Evolutionary conservation across 192 early-diverging fungal species (phyloP).

Genomic region (Lobosporangium transversale): DNA sequence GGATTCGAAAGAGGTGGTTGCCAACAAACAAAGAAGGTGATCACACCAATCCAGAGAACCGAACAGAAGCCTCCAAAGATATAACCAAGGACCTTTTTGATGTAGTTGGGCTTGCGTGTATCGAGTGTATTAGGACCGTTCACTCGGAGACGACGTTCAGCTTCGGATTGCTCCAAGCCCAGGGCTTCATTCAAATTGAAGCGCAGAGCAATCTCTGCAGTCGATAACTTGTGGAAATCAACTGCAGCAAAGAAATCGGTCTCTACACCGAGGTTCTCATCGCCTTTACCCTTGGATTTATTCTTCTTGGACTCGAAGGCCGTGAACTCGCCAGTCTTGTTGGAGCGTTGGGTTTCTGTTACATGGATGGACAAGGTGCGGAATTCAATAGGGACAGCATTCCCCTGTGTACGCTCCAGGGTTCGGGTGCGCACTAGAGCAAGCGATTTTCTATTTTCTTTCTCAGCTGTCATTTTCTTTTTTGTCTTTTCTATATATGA

Average conservation of each 20-base stretch:
- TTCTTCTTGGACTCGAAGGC: conserved; percentile 9
- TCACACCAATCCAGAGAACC: conserved; percentile 75
- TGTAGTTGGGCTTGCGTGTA: conserved; percentile 51
- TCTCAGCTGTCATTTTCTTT: conserved; percentile 26
- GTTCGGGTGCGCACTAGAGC: conserved; percentile 43
- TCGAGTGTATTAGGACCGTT: conserved; percentile 59
- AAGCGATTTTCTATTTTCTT: conserved; percentile 42
- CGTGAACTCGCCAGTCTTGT: conserved; percentile 12
- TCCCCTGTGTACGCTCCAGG: conserved; percentile 44
- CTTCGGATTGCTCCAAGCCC: conserved; percentile 51
- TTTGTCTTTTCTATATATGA: background rate
- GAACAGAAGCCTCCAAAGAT: conserved; percentile 80
- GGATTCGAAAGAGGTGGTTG: conserved; percentile 59
- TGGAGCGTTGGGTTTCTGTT: conserved; percentile 51
- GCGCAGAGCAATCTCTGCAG: conserved; percentile 53
- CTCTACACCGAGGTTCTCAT: conserved; percentile 24
- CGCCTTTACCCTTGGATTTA: conserved; percentile 16
- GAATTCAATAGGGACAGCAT: conserved; percentile 56
- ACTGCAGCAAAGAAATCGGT: conserved; percentile 53
- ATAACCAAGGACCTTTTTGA: conserved; percentile 57
- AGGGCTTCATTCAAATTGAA: conserved; percentile 48
- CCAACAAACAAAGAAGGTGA: conserved; percentile 78
- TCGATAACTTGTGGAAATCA: conserved; percentile 57
- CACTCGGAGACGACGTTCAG: conserved; percentile 26
- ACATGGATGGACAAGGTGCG: conserved; percentile 59